These are phyloP conservation scores for Physcomitrellopsis africana DNA, from an alignment of 225 moss, liverwort and hornwort genomes.

Conservation along the genomic window DNA sequence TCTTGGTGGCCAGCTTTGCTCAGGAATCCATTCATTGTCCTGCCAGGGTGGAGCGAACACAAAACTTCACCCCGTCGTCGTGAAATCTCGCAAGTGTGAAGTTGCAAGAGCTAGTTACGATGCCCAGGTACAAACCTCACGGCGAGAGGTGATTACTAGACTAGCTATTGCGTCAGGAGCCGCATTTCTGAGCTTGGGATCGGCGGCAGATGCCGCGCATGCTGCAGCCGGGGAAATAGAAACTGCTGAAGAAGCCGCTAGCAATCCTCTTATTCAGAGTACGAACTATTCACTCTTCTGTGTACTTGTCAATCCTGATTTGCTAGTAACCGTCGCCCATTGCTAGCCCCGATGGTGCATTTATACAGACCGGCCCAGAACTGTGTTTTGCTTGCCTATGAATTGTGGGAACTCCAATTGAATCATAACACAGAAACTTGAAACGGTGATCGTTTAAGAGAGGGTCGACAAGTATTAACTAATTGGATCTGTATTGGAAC, in stretches of 20 bases:
- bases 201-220: constrained; percentile 32
- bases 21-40: not conserved
- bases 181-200: constrained; percentile 39
- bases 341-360: no score
- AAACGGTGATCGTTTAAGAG: no score
- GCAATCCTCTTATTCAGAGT: constrained; percentile 60
- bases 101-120: not conserved
- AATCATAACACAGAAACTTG: no score
- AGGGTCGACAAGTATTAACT: no score
- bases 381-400: no score
- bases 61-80: not conserved
- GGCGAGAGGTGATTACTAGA: constrained; percentile 41
- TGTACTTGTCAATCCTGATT: no score
- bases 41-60: not conserved
- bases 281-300: not conserved
- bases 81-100: constrained; percentile 17
- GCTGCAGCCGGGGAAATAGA: constrained; percentile 48
- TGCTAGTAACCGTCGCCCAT: no score
- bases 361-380: no score
- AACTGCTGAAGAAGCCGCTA: constrained; percentile 52
- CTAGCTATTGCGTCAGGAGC: constrained; percentile 38
- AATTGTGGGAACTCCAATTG: no score
- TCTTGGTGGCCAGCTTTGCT: constrained; percentile 23
- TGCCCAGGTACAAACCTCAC: constrained; percentile 19
- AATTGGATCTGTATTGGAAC: no score